Evolutionary conservation across 2,329 filamentous ascomycete genomes (phyloP).

Genomic region (Aspergillus fructus): DNA sequence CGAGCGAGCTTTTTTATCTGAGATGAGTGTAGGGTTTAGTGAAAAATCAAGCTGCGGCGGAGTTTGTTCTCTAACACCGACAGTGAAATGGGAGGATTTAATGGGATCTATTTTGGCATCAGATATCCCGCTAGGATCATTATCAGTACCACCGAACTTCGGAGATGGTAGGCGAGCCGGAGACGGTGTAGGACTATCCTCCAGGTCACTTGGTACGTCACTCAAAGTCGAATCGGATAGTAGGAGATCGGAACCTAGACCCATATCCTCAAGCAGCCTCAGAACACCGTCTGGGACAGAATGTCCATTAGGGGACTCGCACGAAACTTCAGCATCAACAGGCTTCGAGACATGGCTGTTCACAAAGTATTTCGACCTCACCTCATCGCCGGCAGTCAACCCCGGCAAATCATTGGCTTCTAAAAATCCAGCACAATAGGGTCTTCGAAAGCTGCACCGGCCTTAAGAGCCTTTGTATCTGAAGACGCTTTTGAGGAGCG

Average conservation of each 20-base stretch:
- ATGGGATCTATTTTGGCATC: neutral
- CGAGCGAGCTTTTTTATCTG: slow-evolving; percentile 12
- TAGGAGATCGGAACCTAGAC: slow-evolving; percentile 20
- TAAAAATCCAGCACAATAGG: slow-evolving; percentile 35
- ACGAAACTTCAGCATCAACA: neutral
- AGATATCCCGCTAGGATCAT: neutral
- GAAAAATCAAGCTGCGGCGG: neutral
- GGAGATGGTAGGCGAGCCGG: neutral
- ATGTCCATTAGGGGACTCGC: neutral
- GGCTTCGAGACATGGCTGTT: neutral
- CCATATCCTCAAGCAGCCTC: slow-evolving; percentile 14
- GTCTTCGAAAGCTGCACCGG: neutral
- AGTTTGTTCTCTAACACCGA: neutral
- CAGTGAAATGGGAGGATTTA: neutral
- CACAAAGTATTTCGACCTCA: slow-evolving; percentile 36
- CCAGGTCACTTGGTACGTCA: slow-evolving; percentile 35
- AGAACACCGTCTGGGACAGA: slow-evolving; percentile 17
- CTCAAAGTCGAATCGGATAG: slow-evolving; percentile 37
- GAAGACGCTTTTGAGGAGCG: neutral
- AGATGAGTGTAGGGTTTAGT: neutral
- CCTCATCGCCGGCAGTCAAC: slow-evolving; percentile 40
- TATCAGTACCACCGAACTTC: neutral
- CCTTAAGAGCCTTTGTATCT: neutral
- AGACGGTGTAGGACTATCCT: slow-evolving; percentile 2
- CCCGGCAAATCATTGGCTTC: slow-evolving; percentile 39